Conservation (phyloP, 2,329 filamentous ascomycete species). For the Colletotrichum tamarilloi region DNA sequence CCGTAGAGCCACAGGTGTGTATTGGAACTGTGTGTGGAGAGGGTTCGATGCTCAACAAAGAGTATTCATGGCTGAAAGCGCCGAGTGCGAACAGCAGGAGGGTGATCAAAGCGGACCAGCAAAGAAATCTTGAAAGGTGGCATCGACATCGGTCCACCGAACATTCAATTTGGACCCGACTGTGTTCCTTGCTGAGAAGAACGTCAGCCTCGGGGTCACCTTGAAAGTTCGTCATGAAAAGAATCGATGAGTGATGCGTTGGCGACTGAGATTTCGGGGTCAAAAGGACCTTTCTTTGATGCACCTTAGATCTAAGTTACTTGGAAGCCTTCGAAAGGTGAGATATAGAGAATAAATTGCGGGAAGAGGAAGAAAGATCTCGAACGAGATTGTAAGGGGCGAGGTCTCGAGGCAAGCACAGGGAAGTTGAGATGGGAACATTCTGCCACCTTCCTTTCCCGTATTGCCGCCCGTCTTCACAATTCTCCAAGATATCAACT, state of each 20-base stretch:
- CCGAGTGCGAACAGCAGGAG: background rate
- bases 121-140: background rate
- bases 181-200: background rate
- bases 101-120: background rate
- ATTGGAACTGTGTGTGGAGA: background rate
- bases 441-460: background rate
- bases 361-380: background rate
- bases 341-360: too few species aligned
- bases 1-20: background rate
- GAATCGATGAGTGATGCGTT: background rate
- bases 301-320: too few species aligned
- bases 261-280: background rate
- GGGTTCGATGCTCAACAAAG: background rate
- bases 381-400: background rate
- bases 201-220: background rate
- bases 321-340: rapidly evolving
- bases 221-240: background rate
- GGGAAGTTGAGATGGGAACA: background rate
- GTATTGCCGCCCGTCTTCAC: background rate
- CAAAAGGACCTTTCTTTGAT: too few species aligned
- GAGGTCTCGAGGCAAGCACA: background rate
- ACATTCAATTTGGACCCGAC: background rate
- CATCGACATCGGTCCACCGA: background rate
- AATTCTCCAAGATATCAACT: background rate
- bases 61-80: background rate